Percentiles rank a stretch among this genome's conserved stretches.
phyloP scores from a whole-genome alignment of 1,284 basidiomycete genomes.

The Mycena citricolor region DNA sequence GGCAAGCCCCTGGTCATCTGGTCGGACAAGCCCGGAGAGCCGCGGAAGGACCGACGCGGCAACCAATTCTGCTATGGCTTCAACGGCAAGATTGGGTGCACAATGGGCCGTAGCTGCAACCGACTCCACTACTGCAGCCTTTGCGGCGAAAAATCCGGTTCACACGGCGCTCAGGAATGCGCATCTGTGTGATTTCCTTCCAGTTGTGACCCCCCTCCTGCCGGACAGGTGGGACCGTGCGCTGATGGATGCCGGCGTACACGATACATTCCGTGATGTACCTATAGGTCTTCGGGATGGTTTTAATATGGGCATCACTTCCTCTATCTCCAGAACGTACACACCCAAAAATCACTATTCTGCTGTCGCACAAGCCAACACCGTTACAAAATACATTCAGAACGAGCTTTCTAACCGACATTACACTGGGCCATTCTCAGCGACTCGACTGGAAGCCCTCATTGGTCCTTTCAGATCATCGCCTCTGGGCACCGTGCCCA shows the following conservation, averaged over 20 bases:
- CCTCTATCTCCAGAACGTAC: background rate
- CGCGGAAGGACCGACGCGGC: background rate
- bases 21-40: too few species aligned
- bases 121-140: background rate
- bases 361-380: background rate
- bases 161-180: constrained; percentile 1
- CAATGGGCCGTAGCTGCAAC: background rate
- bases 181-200: background rate
- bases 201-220: background rate
- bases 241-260: background rate
- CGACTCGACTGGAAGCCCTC: background rate
- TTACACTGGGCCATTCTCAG: constrained; percentile 1
- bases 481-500: constrained; percentile 3
- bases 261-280: background rate
- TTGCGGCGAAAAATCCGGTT: too few species aligned
- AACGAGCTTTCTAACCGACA: background rate
- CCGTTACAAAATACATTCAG: background rate
- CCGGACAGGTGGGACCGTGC: background rate
- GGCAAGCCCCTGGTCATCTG: too few species aligned
- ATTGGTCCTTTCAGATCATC: constrained; percentile 1
- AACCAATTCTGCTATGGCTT: background rate
- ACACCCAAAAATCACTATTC: background rate
- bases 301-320: constrained; percentile 1
- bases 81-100: background rate
- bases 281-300: background rate